Conservation (phyloP, 306 rosid species). For the Dalbergia oliveri region DNA sequence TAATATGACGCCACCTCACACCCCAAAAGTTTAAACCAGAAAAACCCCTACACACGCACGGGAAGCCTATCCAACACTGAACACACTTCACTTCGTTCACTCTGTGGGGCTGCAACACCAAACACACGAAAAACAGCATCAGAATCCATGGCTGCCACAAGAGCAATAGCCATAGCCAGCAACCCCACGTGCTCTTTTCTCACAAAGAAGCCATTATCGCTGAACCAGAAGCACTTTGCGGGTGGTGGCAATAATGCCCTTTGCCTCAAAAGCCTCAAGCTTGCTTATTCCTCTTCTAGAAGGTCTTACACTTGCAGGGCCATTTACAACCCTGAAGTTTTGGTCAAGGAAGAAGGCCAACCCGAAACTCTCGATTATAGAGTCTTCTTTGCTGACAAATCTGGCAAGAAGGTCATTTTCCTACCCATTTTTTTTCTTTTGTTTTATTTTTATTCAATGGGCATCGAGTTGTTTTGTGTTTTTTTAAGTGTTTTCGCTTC, state of each 20-base stretch:
- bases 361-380: slow-evolving; percentile 86
- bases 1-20: not conserved
- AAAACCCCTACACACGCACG: not conserved
- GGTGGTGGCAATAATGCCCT: slow-evolving; percentile 29
- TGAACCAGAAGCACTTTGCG: slow-evolving; percentile 50
- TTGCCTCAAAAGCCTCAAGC: slow-evolving; percentile 47
- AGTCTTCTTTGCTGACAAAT: slow-evolving; percentile 70
- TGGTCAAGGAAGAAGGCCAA: slow-evolving; percentile 76
- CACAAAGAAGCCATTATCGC: slow-evolving; percentile 40
- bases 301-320: slow-evolving; percentile 75
- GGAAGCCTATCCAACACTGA: slow-evolving; percentile 41
- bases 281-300: slow-evolving; percentile 33
- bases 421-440: not conserved
- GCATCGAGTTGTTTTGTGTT: not conserved
- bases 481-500: not conserved
- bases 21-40: not conserved
- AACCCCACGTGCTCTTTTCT: slow-evolving; percentile 57
- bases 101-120: not conserved
- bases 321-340: slow-evolving; percentile 75
- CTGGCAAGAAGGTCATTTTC: slow-evolving; percentile 76
- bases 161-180: slow-evolving; percentile 71
- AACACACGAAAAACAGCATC: not conserved
- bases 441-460: not conserved
- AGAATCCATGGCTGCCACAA: slow-evolving; percentile 76
- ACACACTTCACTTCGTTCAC: not conserved